A percentile compares a stretch with the other conserved stretches of the same genome.
phyloP scores from a whole-genome alignment of 1,284 basidiomycete species.

The Austroboletus novae-zelandiae region DNA sequence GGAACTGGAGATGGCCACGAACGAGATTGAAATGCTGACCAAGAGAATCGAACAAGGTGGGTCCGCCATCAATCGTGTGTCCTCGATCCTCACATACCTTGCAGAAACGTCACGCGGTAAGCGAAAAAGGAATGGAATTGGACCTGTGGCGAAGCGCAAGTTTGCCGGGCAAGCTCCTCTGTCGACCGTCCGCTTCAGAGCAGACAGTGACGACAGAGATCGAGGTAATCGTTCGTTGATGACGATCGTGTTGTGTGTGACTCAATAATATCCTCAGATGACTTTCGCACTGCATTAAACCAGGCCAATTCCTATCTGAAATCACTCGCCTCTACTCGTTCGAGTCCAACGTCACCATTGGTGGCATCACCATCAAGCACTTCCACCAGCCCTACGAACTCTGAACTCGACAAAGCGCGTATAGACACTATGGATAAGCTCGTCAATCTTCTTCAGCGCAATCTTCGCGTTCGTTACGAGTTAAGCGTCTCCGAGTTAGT shows the following conservation, averaged over 20 bases:
- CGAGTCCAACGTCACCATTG: conserved; percentile 43
- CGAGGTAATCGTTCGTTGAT: conserved; percentile 22
- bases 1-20: conserved; percentile 71
- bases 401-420: conserved; percentile 54
- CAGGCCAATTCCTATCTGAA: conserved; percentile 58
- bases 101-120: conserved; percentile 42
- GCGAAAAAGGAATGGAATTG: conserved; percentile 35
- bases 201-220: conserved; percentile 39
- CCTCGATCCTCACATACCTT: background rate
- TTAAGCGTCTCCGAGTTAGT: conserved; percentile 70
- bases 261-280: conserved; percentile 42
- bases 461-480: conserved; percentile 76
- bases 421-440: conserved; percentile 68
- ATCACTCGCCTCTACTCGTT: conserved; percentile 49
- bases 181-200: conserved; percentile 26
- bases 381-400: conserved; percentile 33
- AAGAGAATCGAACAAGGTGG: conserved; percentile 63
- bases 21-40: conserved; percentile 66
- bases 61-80: background rate
- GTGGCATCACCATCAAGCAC: conserved; percentile 37
- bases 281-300: conserved; percentile 66
- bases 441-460: conserved; percentile 69
- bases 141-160: conserved; percentile 37
- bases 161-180: conserved; percentile 35
- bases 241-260: background rate